phyloP scores from a whole-genome alignment of 108 stramenopile species.

The Licmophora abbreviata region DNA sequence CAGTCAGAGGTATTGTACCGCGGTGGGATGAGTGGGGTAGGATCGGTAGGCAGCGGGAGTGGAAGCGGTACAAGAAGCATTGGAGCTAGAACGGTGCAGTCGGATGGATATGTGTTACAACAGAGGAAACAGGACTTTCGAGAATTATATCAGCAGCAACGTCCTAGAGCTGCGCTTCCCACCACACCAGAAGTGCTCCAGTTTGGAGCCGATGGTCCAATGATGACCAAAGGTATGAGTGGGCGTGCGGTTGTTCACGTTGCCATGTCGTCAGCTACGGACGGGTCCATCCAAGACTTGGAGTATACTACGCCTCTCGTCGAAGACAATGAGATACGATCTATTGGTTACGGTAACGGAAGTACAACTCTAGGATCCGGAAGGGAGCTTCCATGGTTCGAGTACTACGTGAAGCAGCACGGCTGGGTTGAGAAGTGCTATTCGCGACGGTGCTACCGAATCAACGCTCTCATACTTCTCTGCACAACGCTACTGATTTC shows the following conservation, averaged over 20 bases:
- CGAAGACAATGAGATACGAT: background rate
- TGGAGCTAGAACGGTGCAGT: background rate
- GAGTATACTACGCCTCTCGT: background rate
- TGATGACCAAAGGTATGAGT: slow-evolving; percentile 6
- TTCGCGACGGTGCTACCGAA: background rate
- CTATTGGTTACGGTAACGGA: background rate
- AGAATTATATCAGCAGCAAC: slow-evolving; percentile 2
- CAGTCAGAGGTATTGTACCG: too few relatives aligned
- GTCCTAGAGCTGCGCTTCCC: background rate
- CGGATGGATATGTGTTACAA: slow-evolving; percentile 1
- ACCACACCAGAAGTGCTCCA: background rate
- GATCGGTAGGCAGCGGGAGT: background rate
- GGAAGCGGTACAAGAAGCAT: background rate
- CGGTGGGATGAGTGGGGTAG: background rate
- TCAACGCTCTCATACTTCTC: slow-evolving; percentile 3
- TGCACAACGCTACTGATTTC: background rate
- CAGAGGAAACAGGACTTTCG: background rate
- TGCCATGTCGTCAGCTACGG: background rate
- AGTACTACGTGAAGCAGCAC: background rate
- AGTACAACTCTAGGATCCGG: background rate
- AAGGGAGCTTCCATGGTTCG: slow-evolving; percentile 2
- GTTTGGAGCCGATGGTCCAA: background rate
- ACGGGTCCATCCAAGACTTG: background rate
- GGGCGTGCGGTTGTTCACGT: slow-evolving; percentile 3
- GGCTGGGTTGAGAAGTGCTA: background rate